A percentile compares a stretch with the other conserved stretches of the same genome.
Conservation (phyloP, 176 grass and related monocot species). For the Elymus sibiricus region DNA sequence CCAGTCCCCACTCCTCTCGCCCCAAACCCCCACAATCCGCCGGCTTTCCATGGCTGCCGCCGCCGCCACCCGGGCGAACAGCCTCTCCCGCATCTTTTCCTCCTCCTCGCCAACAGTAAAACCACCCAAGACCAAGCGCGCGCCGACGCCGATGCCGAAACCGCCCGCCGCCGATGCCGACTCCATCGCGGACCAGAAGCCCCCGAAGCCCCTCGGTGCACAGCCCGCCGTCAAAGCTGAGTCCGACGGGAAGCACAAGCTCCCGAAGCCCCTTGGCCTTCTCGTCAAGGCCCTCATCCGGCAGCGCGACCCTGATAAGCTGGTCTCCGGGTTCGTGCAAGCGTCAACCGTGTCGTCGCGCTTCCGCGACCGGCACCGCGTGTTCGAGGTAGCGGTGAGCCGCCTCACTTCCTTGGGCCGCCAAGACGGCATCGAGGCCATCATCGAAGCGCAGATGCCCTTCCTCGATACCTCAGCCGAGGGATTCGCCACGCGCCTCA, state of each 20-base stretch:
- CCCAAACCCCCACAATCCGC: neutral
- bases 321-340: constrained; percentile 42
- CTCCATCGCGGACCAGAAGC: neutral
- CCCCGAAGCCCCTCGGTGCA: neutral
- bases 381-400: constrained; percentile 38
- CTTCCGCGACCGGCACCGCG: constrained; percentile 44
- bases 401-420: constrained; percentile 43
- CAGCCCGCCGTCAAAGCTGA: neutral
- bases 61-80: constrained; percentile 5
- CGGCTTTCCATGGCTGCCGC: neutral
- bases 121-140: neutral
- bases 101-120: neutral
- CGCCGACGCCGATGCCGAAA: neutral
- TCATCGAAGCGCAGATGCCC: constrained; percentile 52
- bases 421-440: constrained; percentile 35
- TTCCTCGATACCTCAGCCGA: constrained; percentile 34
- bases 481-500: constrained; percentile 47
- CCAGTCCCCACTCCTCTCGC: neutral
- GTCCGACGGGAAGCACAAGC: neutral
- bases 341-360: constrained; percentile 18
- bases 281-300: constrained; percentile 3
- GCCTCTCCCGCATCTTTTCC: constrained; percentile 27
- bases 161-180: neutral
- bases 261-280: neutral
- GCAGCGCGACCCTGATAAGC: constrained; percentile 53